phyloP scores from a whole-genome alignment of 768 basidiomycete species.

The Kwoniella pini region DNA sequence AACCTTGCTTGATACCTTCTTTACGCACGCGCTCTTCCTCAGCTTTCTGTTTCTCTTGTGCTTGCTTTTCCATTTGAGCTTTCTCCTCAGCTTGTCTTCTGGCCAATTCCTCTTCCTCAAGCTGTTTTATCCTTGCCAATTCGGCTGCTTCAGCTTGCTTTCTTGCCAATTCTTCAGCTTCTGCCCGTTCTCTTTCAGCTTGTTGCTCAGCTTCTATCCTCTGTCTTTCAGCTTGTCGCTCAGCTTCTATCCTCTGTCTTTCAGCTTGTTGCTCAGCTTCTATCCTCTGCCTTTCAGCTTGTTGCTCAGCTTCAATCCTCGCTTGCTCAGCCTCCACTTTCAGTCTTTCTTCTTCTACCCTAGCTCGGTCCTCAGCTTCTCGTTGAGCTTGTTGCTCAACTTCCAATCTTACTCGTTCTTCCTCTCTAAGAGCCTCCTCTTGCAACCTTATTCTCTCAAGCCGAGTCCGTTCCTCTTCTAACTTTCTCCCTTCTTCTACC shows the following conservation, averaged over 20 bases:
- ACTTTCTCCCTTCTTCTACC: conserved; percentile 9
- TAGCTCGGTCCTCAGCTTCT: conserved; percentile 14
- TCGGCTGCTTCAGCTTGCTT: conserved; percentile 22
- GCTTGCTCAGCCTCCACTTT: conserved; percentile 12
- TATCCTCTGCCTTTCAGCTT: conserved; percentile 2
- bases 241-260: conserved; percentile 13
- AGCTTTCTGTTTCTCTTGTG: conserved; percentile 12
- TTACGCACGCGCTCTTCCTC: conserved; percentile 23
- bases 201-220: conserved; percentile 12
- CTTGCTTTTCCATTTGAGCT: conserved; percentile 9
- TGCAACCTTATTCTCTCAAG: neutral
- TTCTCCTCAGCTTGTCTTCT: conserved; percentile 14
- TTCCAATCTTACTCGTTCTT: neutral
- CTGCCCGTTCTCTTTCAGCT: conserved; percentile 1
- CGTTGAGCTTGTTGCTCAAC: conserved; percentile 8
- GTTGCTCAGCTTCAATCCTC: neutral
- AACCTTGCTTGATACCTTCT: conserved; percentile 13
- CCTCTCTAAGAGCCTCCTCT: neutral
- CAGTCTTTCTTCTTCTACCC: conserved; percentile 1
- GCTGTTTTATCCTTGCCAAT: conserved; percentile 1
- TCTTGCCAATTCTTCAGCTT: conserved; percentile 10
- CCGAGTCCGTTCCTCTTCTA: conserved; percentile 15
- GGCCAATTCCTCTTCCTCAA: conserved; percentile 17
- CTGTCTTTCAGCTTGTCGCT: conserved; percentile 2
- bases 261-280: conserved; percentile 14